Percentiles rank a stretch among this genome's conserved stretches.
Evolutionary conservation across 306 rosid genomes (phyloP).

Genomic region (Trifolium repens): DNA sequence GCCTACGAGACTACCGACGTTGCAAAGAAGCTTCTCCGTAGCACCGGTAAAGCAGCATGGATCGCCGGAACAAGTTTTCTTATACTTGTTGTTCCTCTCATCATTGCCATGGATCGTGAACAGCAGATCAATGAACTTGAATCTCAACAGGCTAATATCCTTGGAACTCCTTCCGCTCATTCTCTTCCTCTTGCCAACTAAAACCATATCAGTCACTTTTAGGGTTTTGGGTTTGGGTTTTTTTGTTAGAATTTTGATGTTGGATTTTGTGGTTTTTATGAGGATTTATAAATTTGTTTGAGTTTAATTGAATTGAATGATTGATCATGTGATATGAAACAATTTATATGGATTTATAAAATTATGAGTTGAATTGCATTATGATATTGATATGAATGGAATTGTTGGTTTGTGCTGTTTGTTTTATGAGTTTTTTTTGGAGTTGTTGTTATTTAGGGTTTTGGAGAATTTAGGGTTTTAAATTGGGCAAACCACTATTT

Average conservation of each 20-base stretch:
- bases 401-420: background rate
- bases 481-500: background rate
- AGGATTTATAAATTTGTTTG: background rate
- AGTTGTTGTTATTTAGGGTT: background rate
- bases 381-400: background rate
- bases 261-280: background rate
- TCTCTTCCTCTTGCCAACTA: slow-evolving; percentile 14
- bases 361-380: background rate
- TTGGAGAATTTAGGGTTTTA: background rate
- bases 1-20: slow-evolving; percentile 14
- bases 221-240: background rate
- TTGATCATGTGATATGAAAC: background rate
- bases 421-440: background rate
- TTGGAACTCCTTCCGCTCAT: slow-evolving; percentile 52
- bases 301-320: background rate
- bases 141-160: slow-evolving; percentile 81
- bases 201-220: background rate
- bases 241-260: background rate
- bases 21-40: slow-evolving; percentile 53
- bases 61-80: slow-evolving; percentile 77
- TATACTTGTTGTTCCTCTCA: slow-evolving; percentile 69
- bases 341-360: background rate
- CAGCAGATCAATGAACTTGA: slow-evolving; percentile 81
- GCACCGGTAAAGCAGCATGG: slow-evolving; percentile 94
- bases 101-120: slow-evolving; percentile 86